Evolutionary conservation across 495 filamentous ascomycete species (phyloP).

Genomic region (Xylaria flabelliformis): DNA sequence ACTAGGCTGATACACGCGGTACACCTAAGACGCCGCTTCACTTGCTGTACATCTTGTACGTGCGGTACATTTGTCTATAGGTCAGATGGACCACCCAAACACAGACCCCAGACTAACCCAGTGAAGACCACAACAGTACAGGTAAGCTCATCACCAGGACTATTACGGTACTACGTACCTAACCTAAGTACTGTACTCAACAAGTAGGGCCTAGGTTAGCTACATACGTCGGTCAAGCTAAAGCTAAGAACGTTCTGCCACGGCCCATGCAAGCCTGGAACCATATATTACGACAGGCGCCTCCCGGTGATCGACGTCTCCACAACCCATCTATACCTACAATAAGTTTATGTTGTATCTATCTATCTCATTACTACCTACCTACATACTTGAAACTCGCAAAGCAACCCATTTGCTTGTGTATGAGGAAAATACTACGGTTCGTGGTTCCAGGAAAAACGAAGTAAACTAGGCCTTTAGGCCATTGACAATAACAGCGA

Average conservation of each 20-base stretch:
- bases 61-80: conserved; percentile 20
- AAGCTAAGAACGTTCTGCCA: conserved; percentile 32
- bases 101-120: conserved; percentile 20
- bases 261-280: conserved; percentile 27
- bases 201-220: conserved; percentile 17
- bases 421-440: conserved; percentile 10
- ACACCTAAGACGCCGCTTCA: conserved; percentile 22
- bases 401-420: conserved; percentile 10
- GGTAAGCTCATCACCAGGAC: conserved; percentile 19
- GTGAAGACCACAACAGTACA: conserved; percentile 18
- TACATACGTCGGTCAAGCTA: conserved; percentile 30
- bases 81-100: conserved; percentile 19
- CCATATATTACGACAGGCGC: conserved; percentile 42
- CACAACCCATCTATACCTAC: conserved; percentile 34
- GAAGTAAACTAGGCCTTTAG: not conserved
- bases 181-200: conserved; percentile 13
- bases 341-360: conserved; percentile 24
- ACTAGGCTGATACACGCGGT: conserved; percentile 17
- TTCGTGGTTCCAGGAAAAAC: conserved; percentile 11
- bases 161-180: conserved; percentile 18
- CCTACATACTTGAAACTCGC: conserved; percentile 19
- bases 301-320: conserved; percentile 45
- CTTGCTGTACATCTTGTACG: conserved; percentile 19
- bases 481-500: not conserved
- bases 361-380: conserved; percentile 30